Percentiles rank a stretch among this genome's conserved stretches.
phyloP scores from a whole-genome alignment of 2,329 filamentous ascomycete species.

The Trichophyton schoenleinii region DNA sequence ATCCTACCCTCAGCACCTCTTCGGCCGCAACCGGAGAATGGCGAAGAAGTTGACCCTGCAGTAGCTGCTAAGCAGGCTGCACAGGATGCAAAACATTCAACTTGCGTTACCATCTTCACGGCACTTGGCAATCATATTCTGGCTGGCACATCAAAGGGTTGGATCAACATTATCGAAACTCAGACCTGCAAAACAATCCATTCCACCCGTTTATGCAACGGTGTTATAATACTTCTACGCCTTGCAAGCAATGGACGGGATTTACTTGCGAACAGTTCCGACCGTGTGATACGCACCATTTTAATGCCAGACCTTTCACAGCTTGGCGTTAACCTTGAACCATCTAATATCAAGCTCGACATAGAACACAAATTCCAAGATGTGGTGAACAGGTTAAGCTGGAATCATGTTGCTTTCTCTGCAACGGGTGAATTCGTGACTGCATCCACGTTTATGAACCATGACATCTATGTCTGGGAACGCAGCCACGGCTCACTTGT shows the following conservation, averaged over 20 bases:
- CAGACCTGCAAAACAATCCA: constrained; percentile 71
- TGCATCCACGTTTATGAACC: constrained; percentile 94
- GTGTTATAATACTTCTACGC: constrained; percentile 76
- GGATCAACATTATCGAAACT: constrained; percentile 87
- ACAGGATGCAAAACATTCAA: constrained; percentile 88
- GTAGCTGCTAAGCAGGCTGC: constrained; percentile 72
- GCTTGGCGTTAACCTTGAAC: constrained; percentile 50
- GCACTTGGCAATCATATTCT: constrained; percentile 76
- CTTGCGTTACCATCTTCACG: constrained; percentile 83
- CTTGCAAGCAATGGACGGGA: constrained; percentile 75
- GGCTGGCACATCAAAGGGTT: constrained; percentile 87
- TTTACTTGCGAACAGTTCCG: constrained; percentile 81
- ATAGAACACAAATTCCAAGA: constrained; percentile 98
- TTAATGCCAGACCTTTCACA: constrained; percentile 63
- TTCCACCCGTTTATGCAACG: constrained; percentile 75
- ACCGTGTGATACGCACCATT: constrained; percentile 88
- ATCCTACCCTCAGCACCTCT: constrained; percentile 71
- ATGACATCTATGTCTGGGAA: constrained; percentile 98
- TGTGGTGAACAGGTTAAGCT: constrained; percentile 83
- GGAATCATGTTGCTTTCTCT: constrained; percentile 96
- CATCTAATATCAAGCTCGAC: constrained; percentile 75
- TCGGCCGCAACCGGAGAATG: constrained; percentile 51
- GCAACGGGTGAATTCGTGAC: constrained; percentile 91
- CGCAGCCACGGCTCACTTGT: constrained; percentile 83
- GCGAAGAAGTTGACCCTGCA: constrained; percentile 47